A percentile compares a stretch with the other conserved stretches of the same genome.
These are phyloP conservation scores for Leccinum pallidistipes DNA, from an alignment of 1,284 basidiomycete genomes.

Conservation along the genomic window DNA sequence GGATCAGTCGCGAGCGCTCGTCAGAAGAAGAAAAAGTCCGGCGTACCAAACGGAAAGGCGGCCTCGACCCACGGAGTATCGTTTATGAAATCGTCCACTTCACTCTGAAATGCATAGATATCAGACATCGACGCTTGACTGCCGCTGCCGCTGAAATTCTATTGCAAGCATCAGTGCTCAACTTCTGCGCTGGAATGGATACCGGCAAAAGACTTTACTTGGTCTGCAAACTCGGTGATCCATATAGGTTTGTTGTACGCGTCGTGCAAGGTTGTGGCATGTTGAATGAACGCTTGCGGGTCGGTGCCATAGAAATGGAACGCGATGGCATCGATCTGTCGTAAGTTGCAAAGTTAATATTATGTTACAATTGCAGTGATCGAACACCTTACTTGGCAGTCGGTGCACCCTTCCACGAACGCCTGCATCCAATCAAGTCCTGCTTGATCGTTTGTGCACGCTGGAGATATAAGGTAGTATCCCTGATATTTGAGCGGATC, in stretches of 20 bases:
- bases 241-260: conserved; percentile 54
- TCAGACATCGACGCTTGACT: conserved; percentile 48
- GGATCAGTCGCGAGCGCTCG: conserved; percentile 2
- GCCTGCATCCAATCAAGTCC: conserved; percentile 61
- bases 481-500: conserved; percentile 59
- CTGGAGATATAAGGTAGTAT: conserved; percentile 65
- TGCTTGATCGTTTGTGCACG: conserved; percentile 63
- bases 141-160: conserved; percentile 59
- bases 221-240: conserved; percentile 72
- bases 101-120: conserved; percentile 57
- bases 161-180: background rate
- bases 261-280: conserved; percentile 52
- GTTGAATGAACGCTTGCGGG: conserved; percentile 48
- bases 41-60: conserved; percentile 70
- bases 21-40: background rate
- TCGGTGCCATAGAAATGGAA: conserved; percentile 66
- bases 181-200: no score
- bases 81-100: conserved; percentile 59
- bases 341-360: background rate
- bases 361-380: background rate
- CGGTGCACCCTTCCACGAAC: conserved; percentile 55
- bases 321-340: conserved; percentile 51
- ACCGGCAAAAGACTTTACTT: conserved; percentile 37
- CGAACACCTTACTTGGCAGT: conserved; percentile 45
- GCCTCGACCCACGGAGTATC: conserved; percentile 50